Conservation (phyloP, 164 flowering plant genomes). For the Piper longum region DNA sequence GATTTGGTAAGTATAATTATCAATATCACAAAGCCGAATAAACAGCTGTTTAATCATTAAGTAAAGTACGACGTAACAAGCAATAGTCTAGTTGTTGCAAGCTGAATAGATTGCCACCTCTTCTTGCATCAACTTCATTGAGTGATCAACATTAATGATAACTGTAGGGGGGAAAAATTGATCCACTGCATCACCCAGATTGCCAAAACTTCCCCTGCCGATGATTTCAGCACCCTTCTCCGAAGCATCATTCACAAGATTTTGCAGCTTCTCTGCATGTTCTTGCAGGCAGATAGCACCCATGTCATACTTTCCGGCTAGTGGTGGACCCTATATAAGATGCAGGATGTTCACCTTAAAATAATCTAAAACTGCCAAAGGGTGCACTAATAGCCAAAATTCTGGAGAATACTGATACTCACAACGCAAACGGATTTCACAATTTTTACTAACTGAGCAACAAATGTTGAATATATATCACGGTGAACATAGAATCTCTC, state of each 20-base stretch:
- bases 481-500: constrained; percentile 95
- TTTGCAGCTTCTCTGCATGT: constrained; percentile 84
- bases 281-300: constrained; percentile 92
- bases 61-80: too few species aligned
- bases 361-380: background rate
- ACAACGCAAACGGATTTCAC: constrained; percentile 80
- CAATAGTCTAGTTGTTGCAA: too few species aligned
- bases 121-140: constrained; percentile 91
- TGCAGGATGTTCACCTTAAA: background rate
- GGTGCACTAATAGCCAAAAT: background rate
- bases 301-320: constrained; percentile 85
- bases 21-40: background rate
- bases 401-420: constrained; percentile 21
- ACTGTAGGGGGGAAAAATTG: constrained; percentile 98
- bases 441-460: constrained; percentile 61
- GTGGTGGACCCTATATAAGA: constrained; percentile 73
- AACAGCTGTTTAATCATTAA: background rate
- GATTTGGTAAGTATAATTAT: background rate
- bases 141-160: constrained; percentile 63
- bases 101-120: constrained; percentile 40
- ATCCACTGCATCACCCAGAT: constrained; percentile 78
- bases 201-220: constrained; percentile 87
- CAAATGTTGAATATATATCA: constrained; percentile 64
- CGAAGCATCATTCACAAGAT: constrained; percentile 71
- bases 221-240: constrained; percentile 89